These are phyloP conservation scores for Solanum clarkiae DNA, from an alignment of 257 asterid species.

Conservation along the genomic window DNA sequence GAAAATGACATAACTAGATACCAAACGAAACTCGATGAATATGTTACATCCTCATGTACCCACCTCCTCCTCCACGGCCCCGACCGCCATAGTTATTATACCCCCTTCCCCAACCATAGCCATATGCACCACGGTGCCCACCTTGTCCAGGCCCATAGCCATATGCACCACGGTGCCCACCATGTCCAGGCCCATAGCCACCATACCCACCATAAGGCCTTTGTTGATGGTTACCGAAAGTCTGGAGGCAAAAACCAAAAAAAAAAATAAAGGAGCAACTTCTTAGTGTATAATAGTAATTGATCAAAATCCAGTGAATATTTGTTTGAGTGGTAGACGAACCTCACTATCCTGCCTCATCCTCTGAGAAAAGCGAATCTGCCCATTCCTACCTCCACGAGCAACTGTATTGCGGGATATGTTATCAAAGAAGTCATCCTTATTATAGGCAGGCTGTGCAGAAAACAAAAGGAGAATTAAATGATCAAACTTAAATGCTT, in stretches of 20 bases:
- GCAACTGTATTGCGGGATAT: constrained; percentile 47
- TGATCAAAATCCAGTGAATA: neutral
- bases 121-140: constrained; percentile 19
- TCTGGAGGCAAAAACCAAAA: constrained; percentile 11
- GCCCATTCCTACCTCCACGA: constrained; percentile 47
- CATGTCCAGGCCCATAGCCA: constrained; percentile 9
- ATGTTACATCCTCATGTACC: constrained; percentile 17
- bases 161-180: constrained; percentile 19
- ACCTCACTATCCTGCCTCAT: constrained; percentile 52
- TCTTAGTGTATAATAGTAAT: neutral
- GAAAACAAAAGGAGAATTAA: neutral
- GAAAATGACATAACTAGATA: constrained; percentile 1
- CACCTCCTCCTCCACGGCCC: constrained; percentile 40
- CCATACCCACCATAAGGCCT: constrained; percentile 35
- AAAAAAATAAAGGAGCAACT: neutral
- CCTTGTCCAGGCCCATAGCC: constrained; percentile 3
- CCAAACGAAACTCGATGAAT: neutral
- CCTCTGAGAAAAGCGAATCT: constrained; percentile 26
- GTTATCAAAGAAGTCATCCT: constrained; percentile 70
- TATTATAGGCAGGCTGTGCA: constrained; percentile 70
- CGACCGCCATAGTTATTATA: constrained; percentile 29
- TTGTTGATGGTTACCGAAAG: constrained; percentile 46
- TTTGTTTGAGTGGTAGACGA: neutral
- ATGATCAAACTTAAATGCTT: neutral
- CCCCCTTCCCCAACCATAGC: constrained; percentile 47